These are phyloP conservation scores for Triticum turgidum DNA, from an alignment of 176 grass and related monocot species.

Conservation along the genomic window DNA sequence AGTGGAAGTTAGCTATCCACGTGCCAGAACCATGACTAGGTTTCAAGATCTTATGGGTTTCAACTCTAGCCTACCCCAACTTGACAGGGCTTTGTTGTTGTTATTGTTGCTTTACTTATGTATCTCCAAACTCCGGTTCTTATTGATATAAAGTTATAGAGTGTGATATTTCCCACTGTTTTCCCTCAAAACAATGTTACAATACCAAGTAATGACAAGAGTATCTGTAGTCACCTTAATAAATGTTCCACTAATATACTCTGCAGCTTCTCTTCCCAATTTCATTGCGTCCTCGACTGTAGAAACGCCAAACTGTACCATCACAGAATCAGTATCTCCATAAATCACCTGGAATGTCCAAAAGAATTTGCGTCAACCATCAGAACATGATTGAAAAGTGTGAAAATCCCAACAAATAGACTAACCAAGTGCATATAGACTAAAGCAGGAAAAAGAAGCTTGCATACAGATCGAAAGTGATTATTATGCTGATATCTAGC, in stretches of 20 bases:
- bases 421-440: not conserved
- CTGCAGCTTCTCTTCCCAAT: constrained; percentile 94
- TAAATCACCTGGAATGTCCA: constrained; percentile 75
- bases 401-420: not conserved
- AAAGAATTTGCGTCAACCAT: not conserved
- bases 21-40: not conserved
- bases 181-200: not conserved
- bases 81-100: not conserved
- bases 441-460: not conserved
- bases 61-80: not conserved
- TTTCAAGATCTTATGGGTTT: not conserved
- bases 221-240: constrained; percentile 61
- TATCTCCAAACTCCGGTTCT: not conserved
- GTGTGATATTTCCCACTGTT: not conserved
- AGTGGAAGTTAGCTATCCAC: not conserved
- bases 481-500: not conserved
- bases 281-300: constrained; percentile 85
- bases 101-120: not conserved
- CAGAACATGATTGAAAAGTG: constrained; percentile 6
- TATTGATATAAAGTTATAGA: not conserved
- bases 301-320: constrained; percentile 95
- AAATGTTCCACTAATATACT: constrained; percentile 91
- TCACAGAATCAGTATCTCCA: constrained; percentile 97
- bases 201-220: not conserved
- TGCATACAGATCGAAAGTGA: not conserved